A percentile compares a stretch with the other conserved stretches of the same genome.
Evolutionary conservation across 495 filamentous ascomycete genomes (phyloP).

Genomic region (Neurospora sp.): DNA sequence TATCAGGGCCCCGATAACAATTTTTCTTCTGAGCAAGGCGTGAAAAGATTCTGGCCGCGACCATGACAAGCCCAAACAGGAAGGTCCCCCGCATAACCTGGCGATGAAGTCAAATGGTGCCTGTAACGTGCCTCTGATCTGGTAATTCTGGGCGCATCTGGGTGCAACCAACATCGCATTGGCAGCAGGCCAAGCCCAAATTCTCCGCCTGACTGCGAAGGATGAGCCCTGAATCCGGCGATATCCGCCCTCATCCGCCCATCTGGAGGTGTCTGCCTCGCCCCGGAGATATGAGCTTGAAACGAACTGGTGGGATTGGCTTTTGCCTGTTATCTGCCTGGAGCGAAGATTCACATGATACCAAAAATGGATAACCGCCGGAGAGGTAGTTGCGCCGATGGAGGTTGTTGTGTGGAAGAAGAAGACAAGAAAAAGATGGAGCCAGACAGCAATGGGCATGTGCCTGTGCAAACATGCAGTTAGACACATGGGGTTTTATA

Average conservation of each 20-base stretch:
- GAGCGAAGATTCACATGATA: neutral
- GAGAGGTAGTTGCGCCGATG: neutral
- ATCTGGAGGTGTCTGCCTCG: neutral
- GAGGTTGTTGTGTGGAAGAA: neutral
- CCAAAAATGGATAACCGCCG: neutral
- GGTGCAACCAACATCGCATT: neutral
- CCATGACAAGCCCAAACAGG: slow-evolving; percentile 5
- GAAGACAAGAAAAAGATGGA: neutral
- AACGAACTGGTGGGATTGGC: neutral
- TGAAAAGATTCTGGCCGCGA: neutral
- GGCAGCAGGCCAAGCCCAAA: neutral
- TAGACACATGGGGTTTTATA: too few relatives aligned
- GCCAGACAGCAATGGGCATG: neutral
- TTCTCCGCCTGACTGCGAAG: neutral
- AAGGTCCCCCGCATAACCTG: slow-evolving; percentile 5
- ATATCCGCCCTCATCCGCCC: neutral
- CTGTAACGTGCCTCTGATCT: neutral
- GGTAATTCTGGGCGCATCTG: neutral
- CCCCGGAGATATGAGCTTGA: neutral
- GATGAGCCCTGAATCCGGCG: neutral
- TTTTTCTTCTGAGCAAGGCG: neutral
- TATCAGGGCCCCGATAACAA: too few relatives aligned
- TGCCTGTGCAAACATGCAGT: too few relatives aligned
- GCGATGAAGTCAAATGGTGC: neutral
- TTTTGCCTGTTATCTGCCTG: neutral